Evolutionary conservation across 768 basidiomycete species (phyloP).

Genomic region (Leccinum boreale): DNA sequence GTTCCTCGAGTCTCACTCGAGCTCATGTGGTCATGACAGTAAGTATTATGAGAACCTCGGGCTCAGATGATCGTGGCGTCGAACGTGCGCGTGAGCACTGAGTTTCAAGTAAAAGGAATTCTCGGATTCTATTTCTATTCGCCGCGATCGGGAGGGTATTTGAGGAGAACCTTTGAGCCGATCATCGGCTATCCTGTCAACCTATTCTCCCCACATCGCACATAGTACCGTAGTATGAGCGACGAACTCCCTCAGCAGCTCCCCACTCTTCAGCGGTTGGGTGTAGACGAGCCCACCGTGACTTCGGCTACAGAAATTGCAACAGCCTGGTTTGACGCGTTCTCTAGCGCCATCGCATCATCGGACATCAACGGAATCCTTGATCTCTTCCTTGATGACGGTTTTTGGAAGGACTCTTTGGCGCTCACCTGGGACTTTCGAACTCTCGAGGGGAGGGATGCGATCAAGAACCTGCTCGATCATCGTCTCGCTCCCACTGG

Average conservation of each 20-base stretch:
- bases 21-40: no score
- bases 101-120: no score
- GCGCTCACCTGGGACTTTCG: constrained; percentile 57
- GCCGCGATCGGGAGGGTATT: neutral
- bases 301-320: constrained; percentile 22
- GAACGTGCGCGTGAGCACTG: no score
- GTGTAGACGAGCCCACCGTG: constrained; percentile 20
- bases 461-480: constrained; percentile 38
- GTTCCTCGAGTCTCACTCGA: no score
- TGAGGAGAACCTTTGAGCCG: neutral
- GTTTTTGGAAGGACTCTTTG: constrained; percentile 52
- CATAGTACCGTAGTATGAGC: constrained; percentile 9
- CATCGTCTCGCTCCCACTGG: constrained; percentile 35
- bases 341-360: constrained; percentile 21
- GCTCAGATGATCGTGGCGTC: no score
- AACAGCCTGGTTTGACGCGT: constrained; percentile 22
- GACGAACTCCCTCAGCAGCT: constrained; percentile 26
- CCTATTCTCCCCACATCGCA: neutral
- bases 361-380: constrained; percentile 16
- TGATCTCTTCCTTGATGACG: constrained; percentile 29
- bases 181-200: neutral
- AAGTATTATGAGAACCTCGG: no score
- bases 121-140: neutral
- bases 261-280: constrained; percentile 28
- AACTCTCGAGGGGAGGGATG: constrained; percentile 39